Base-by-base conservation (phyloP, 306 rosid species). In the Casuarina glauca region DNA sequence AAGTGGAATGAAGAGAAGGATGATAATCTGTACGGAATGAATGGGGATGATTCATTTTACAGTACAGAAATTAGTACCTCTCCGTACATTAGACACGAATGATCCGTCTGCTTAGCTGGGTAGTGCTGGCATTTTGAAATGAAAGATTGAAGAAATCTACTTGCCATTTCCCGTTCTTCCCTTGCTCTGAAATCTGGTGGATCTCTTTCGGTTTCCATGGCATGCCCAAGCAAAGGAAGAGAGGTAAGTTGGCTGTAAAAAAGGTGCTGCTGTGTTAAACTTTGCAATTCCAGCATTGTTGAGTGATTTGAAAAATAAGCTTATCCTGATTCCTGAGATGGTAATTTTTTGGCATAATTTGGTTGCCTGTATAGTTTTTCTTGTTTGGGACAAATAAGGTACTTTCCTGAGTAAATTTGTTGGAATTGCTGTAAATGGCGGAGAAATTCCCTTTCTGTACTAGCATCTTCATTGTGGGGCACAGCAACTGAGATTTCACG, bases 1-100 rank as follows among this genome's bases (percentile, higher is more conserved):
- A 91, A 83, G 81, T 93, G 97, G 97, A 88, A 89, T 76, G 97
- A 89, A 74, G 94, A 91, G 83, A 93, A 91, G 80, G 85, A 84
- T 75, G 94, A 91, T 4, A 88, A 85, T 55, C 35, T 86, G 64
- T 89, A 82, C 69, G 93, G 85, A 60, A 75, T 79, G 39, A 74
- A 76, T 52, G 87, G 58, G 20, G 97, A 91, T 4, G 97, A 93
- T 58, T 93, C 97, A 58, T 89, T 85, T 79, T 93, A 88, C 85
- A 87, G 91, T 69, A 91, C 96, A 43, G 97, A 91, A 79, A 73
- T 77, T 83, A 89, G 97, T 76, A 85, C 89, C 41, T 85, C 94
- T 52, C 97, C 91, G 3, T 60, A 68, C 41, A 19, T 85, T 69
- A 82, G 91, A 80, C 89, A 85, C 63, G 96, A 93, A 57, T 91